Evolutionary conservation across 768 basidiomycete genomes (phyloP).

Genomic region (Mycena rebaudengoi): DNA sequence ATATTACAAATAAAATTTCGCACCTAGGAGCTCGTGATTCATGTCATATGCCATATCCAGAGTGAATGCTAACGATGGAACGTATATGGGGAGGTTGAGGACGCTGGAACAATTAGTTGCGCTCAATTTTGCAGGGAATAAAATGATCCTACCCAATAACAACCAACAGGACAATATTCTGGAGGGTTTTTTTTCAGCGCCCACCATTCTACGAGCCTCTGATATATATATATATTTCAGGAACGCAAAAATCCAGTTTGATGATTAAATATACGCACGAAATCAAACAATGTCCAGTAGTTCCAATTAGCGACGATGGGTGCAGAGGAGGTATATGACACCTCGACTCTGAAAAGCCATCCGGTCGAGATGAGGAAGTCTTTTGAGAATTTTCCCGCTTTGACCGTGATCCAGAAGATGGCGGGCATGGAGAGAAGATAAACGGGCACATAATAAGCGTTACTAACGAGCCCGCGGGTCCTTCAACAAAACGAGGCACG

Average conservation of each 20-base stretch:
- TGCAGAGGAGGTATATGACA: conserved; percentile 1
- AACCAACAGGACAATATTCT: conserved; percentile 32
- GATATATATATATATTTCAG: background rate
- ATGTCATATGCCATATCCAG: conserved; percentile 35
- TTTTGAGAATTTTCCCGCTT: background rate
- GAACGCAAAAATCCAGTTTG: too few relatives aligned
- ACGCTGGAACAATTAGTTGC: conserved; percentile 6
- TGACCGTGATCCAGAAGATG: conserved; percentile 31
- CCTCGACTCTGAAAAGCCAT: conserved; percentile 33
- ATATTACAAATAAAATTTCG: background rate
- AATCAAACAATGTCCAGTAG: conserved; percentile 35
- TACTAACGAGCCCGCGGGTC: conserved; percentile 27
- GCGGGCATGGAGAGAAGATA: conserved; percentile 25
- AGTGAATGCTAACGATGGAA: conserved; percentile 31
- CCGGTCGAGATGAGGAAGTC: conserved; percentile 21
- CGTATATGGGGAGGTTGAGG: conserved; percentile 34
- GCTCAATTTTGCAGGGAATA: background rate
- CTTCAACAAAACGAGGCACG: background rate
- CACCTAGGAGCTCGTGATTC: conserved; percentile 34
- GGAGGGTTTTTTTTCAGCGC: conserved; percentile 27
- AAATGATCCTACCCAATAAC: conserved; percentile 25
- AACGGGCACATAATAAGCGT: conserved; percentile 27
- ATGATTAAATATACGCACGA: conserved; percentile 17
- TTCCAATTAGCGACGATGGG: conserved; percentile 30
- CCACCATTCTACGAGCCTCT: conserved; percentile 32